Conservation (phyloP, 139 green algal genomes). For the Pleodorina starrii region DNA sequence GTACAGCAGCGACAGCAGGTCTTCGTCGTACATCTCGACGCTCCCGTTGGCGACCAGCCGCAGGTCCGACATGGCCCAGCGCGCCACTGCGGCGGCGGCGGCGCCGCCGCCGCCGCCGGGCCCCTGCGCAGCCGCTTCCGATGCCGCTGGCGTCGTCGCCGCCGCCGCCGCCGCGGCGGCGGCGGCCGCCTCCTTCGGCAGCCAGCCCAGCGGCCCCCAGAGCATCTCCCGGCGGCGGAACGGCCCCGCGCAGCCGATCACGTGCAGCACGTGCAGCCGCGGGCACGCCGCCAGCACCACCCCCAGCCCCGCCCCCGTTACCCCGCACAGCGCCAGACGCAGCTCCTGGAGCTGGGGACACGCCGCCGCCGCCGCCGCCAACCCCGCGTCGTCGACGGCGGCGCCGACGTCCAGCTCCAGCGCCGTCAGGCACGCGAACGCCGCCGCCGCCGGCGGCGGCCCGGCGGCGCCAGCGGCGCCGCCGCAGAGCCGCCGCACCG, state of each 20-base stretch:
- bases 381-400: slow-evolving; percentile 14
- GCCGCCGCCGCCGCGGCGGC: neutral
- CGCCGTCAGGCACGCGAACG: neutral
- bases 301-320: slow-evolving; percentile 36
- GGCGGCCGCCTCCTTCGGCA: neutral
- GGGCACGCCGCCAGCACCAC: slow-evolving; percentile 20
- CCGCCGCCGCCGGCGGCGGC: neutral
- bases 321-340: slow-evolving; percentile 33
- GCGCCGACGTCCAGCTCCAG: slow-evolving; percentile 40
- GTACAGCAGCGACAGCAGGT: slow-evolving; percentile 33
- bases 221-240: neutral
- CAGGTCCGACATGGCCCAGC: slow-evolving; percentile 42
- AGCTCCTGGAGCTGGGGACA: slow-evolving; percentile 51
- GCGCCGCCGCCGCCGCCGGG: no score
- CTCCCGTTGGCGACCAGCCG: slow-evolving; percentile 1
- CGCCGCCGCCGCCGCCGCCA: slow-evolving; percentile 19
- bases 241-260: slow-evolving; percentile 18
- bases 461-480: neutral
- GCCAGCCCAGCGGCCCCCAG: slow-evolving; percentile 42
- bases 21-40: slow-evolving; percentile 11
- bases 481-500: neutral
- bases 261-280: slow-evolving; percentile 45
- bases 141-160: neutral
- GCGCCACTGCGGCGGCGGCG: neutral
- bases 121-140: no score